Percentiles rank a stretch among this genome's conserved stretches.
These are phyloP conservation scores for Microstroma glucosiphilum DNA, from an alignment of 1,284 basidiomycete genomes.

Conservation along the genomic window DNA sequence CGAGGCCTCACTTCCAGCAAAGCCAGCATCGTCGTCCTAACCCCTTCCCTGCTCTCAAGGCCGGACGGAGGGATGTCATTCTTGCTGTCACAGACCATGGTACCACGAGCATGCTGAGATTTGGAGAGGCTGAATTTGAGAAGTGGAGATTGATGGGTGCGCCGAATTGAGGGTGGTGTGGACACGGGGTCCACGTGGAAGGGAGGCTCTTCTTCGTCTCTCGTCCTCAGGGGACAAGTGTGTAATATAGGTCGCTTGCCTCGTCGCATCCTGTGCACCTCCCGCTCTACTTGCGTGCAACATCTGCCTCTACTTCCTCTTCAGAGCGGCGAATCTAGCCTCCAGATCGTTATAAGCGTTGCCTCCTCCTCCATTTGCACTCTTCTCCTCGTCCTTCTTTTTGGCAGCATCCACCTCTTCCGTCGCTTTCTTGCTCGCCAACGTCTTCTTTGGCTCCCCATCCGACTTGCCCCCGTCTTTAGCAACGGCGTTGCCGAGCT, in stretches of 20 bases:
- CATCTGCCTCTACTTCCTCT: conserved; percentile 7
- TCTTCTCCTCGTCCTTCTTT: background rate
- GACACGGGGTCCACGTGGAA: background rate
- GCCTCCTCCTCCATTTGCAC: too few species aligned
- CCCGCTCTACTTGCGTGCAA: too few species aligned
- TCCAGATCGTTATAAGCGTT: conserved; percentile 9
- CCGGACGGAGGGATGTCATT: conserved; percentile 75
- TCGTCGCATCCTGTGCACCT: too few species aligned
- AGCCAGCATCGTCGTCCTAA: conserved; percentile 22
- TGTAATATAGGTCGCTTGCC: too few species aligned
- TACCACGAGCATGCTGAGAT: conserved; percentile 79
- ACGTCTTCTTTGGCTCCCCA: background rate
- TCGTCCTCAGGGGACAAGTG: too few species aligned
- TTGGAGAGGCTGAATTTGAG: conserved; percentile 77
- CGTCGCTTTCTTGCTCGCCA: conserved; percentile 4
- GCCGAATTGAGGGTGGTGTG: background rate
- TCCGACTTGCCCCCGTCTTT: conserved; percentile 5
- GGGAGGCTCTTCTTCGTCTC: too few species aligned
- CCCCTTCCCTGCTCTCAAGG: conserved; percentile 60
- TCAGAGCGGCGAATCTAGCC: conserved; percentile 14
- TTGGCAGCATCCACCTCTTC: conserved; percentile 3
- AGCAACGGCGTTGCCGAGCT: background rate
- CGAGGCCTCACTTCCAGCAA: background rate
- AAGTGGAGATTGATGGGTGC: conserved; percentile 56
- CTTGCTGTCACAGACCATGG: conserved; percentile 86